A percentile compares a stretch with the other conserved stretches of the same genome.
Evolutionary conservation across 139 green algal genomes (phyloP).

Genomic region (Edaphochlamys debaryana): DNA sequence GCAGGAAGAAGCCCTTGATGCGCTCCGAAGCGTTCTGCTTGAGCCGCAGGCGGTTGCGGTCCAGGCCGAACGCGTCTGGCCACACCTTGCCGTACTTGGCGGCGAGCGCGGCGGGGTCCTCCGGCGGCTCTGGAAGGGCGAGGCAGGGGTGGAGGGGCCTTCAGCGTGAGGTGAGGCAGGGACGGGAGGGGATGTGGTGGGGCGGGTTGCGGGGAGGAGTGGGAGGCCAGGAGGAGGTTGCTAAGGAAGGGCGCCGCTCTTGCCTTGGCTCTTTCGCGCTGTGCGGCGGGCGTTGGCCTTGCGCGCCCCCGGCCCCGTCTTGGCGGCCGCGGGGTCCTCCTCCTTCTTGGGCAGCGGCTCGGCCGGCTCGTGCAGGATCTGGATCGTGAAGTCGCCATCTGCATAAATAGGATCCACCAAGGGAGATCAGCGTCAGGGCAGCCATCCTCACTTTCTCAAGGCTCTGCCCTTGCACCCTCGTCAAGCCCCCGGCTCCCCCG

Average conservation of each 20-base stretch:
- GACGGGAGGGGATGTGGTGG: background rate
- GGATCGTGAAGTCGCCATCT: slow-evolving; percentile 73
- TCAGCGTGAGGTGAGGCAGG: background rate
- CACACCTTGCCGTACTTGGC: slow-evolving; percentile 40
- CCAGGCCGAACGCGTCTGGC: slow-evolving; percentile 72
- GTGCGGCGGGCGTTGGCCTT: background rate
- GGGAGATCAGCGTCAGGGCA: too few relatives aligned
- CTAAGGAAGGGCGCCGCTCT: too few relatives aligned
- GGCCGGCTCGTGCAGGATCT: slow-evolving; percentile 63
- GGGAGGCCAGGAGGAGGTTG: background rate
- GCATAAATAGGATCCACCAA: too few relatives aligned
- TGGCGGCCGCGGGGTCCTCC: slow-evolving; percentile 12
- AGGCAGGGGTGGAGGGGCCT: background rate
- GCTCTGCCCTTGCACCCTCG: too few relatives aligned
- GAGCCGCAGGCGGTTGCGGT: slow-evolving; percentile 64
- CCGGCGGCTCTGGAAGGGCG: background rate
- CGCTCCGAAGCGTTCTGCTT: slow-evolving; percentile 62
- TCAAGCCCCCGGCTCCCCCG: too few relatives aligned
- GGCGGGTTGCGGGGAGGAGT: background rate
- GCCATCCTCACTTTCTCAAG: too few relatives aligned
- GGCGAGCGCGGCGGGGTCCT: background rate
- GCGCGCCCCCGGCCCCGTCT: background rate
- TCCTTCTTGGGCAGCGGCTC: slow-evolving; percentile 55
- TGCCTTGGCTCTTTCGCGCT: background rate
- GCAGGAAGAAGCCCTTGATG: slow-evolving; percentile 76